These are phyloP conservation scores for Claviceps quebecensis DNA, from an alignment of 2,329 filamentous ascomycete genomes.

Conservation along the genomic window DNA sequence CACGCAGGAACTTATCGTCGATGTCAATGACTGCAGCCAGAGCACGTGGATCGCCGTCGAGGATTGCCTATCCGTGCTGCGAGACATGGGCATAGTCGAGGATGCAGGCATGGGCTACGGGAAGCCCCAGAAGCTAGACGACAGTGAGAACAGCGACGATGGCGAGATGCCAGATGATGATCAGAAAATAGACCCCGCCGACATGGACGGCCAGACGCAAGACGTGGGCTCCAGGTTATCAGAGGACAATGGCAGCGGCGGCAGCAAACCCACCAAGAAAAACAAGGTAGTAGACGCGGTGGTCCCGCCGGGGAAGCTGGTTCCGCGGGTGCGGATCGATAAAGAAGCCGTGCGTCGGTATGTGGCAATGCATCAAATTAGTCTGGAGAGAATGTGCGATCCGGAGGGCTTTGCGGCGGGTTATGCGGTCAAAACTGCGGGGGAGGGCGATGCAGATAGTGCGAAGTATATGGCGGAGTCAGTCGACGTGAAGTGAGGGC, in stretches of 20 bases:
- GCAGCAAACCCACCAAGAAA: neutral
- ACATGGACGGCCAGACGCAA: neutral
- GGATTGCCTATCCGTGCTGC: constrained; percentile 65
- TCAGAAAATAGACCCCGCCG: neutral
- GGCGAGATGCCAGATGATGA: constrained; percentile 3
- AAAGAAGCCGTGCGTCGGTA: constrained; percentile 49
- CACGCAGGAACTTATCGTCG: constrained; percentile 35
- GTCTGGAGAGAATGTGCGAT: constrained; percentile 53
- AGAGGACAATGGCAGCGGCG: neutral
- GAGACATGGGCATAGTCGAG: constrained; percentile 63
- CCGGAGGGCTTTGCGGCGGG: constrained; percentile 60
- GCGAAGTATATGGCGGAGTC: constrained; percentile 11
- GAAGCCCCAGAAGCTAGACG: constrained; percentile 15
- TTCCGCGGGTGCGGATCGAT: constrained; percentile 36
- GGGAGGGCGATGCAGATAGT: constrained; percentile 20
- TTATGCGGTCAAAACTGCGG: constrained; percentile 38
- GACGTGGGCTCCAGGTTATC: neutral
- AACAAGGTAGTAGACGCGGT: neutral
- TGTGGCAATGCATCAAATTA: constrained; percentile 47
- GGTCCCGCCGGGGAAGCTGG: constrained; percentile 13
- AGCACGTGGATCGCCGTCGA: constrained; percentile 75
- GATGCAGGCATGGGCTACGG: constrained; percentile 36
- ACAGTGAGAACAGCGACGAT: constrained; percentile 2
- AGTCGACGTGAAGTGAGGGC: constrained; percentile 3
- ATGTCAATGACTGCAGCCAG: constrained; percentile 57